Conservation (phyloP, 768 basidiomycete species). For the Naematelia aurantialba region DNA sequence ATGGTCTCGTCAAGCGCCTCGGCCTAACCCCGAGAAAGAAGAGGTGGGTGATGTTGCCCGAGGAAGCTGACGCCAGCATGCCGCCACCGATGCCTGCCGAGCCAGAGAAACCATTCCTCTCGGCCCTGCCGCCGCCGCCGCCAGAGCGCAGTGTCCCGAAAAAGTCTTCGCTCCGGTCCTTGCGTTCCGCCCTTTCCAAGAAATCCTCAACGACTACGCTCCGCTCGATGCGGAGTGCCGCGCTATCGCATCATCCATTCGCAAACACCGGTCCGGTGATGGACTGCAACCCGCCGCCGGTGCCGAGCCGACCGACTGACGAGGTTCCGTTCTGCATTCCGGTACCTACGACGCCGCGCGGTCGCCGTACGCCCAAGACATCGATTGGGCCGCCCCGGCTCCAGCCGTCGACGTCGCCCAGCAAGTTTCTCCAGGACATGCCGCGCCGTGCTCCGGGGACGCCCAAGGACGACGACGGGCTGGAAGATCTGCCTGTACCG, state of each 20-base stretch:
- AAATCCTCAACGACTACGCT: slow-evolving; percentile 37
- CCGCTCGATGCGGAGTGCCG: slow-evolving; percentile 16
- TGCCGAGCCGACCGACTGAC: slow-evolving; percentile 6
- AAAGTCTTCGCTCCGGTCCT: slow-evolving; percentile 34
- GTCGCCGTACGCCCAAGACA: slow-evolving; percentile 21
- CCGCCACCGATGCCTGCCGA: neutral
- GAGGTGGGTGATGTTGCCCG: slow-evolving; percentile 12
- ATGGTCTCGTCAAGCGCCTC: slow-evolving; percentile 31
- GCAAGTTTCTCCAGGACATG: slow-evolving; percentile 22
- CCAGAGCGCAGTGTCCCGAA: neutral
- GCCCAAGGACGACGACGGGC: slow-evolving; percentile 19
- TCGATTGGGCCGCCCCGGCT: slow-evolving; percentile 35
- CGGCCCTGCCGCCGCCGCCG: neutral
- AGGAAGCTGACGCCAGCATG: neutral
- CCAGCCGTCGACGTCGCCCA: slow-evolving; percentile 16
- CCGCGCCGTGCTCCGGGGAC: slow-evolving; percentile 30
- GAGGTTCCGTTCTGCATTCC: slow-evolving; percentile 19
- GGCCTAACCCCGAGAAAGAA: slow-evolving; percentile 40
- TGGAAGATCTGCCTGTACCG: neutral
- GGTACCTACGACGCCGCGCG: slow-evolving; percentile 14
- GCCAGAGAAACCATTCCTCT: neutral
- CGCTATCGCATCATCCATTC: slow-evolving; percentile 12
- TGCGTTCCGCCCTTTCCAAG: slow-evolving; percentile 31
- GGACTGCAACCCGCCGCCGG: slow-evolving; percentile 19
- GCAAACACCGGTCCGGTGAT: slow-evolving; percentile 3